Base-by-base conservation (phyloP, 352 stramenopile species). In the Phytophthora pisi region DNA sequence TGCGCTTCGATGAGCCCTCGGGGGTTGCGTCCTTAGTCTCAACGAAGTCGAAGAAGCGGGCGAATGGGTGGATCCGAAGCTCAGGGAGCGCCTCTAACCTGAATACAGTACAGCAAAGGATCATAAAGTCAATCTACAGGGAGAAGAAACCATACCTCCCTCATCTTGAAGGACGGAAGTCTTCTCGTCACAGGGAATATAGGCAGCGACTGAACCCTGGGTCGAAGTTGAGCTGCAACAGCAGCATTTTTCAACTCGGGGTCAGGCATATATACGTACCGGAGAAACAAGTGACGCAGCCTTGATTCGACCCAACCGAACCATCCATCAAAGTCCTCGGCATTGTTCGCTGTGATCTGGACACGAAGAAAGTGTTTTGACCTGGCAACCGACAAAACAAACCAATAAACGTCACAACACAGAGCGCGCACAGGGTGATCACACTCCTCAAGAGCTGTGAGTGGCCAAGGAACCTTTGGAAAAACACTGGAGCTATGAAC, bases 261-360 rank as follows among this genome's bases (percentile, higher is more conserved):
- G 57, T 9, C 40, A 36, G 42, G 13, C 20, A 42, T n/a, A 66
- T n/a, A n/a, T n/a, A n/a, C 72, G 43, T 73, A 95, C 86, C 84
- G 71, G 51, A 93, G 70, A 45, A 97, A 86, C 18, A 97, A 76
- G 47, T 92, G 82, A 5, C 90, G 82, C 38, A 97, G 68, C 9
- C 88, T 80, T 10, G 89, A 97, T 61, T 96, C 89, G 40, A 96
- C 83, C 90, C 90, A 97, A 11, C 87, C 84, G 72, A 97, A 94
- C 88, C 87, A 95, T 50, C 68, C 66, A 9, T 78, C 82, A 50
- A 95, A 95, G 26, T 80, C 73, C 47, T 89, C 68, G 2, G 74
- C 61, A 62, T 63, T 80, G 24, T 49, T 67, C 0, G 85, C 83
- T 5, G 82, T 90, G 45, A 96, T 79, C 59, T 95, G 81, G 4